A percentile compares a stretch with the other conserved stretches of the same genome.
These are phyloP conservation scores for Populus ilicifolia DNA, from an alignment of 345 rosid species.

Conservation along the genomic window DNA sequence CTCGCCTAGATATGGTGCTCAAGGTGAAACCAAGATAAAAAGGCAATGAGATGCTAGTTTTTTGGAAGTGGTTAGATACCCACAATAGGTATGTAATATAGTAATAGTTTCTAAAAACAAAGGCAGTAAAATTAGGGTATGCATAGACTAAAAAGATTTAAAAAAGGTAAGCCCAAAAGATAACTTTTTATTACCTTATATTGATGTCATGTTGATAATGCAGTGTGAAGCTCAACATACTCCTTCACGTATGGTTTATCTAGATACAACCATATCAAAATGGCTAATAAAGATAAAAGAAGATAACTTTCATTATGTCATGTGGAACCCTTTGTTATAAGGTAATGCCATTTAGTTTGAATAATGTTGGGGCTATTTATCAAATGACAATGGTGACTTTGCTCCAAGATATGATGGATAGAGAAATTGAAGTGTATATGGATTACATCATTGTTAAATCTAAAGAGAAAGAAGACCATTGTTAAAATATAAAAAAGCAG, in stretches of 20 bases:
- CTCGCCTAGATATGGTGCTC: too few relatives aligned
- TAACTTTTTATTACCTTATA: background rate
- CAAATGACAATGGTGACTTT: background rate
- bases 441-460: background rate
- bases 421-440: background rate
- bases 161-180: background rate
- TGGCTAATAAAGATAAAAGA: background rate
- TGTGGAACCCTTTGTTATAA: background rate
- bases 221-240: fast-evolving
- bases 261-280: background rate
- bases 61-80: background rate
- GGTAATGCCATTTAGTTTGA: background rate
- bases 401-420: too few relatives aligned
- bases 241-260: background rate
- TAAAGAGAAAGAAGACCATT: background rate
- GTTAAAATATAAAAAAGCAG: background rate
- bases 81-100: background rate
- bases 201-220: background rate
- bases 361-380: background rate
- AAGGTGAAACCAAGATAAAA: background rate
- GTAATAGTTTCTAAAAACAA: background rate
- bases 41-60: background rate
- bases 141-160: background rate
- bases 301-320: background rate
- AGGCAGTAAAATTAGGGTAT: background rate